These are phyloP conservation scores for Monosporascus sp. DNA, from an alignment of 2,329 filamentous ascomycete species.

Conservation along the genomic window DNA sequence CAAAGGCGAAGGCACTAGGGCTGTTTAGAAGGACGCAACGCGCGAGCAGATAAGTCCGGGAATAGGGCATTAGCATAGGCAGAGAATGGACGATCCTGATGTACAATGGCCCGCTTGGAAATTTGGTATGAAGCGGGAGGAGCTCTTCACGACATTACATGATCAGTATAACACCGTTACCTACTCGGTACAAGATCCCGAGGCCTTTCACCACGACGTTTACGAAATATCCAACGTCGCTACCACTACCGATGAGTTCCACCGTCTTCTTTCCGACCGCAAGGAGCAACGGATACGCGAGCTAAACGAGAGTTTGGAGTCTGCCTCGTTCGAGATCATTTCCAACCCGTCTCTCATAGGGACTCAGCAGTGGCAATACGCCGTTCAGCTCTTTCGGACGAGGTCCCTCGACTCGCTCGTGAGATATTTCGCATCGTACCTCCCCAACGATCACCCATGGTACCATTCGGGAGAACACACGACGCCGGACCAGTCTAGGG, in stretches of 20 bases:
- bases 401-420: conserved; percentile 55
- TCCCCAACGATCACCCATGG: conserved; percentile 45
- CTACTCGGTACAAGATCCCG: conserved; percentile 51
- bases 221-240: conserved; percentile 51
- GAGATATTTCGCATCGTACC: conserved; percentile 54
- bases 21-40: background rate
- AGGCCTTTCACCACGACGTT: conserved; percentile 57
- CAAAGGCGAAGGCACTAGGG: background rate
- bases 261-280: conserved; percentile 47
- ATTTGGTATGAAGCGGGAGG: conserved; percentile 55
- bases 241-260: conserved; percentile 46
- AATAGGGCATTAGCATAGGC: conserved; percentile 4
- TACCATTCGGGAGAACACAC: conserved; percentile 21
- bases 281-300: conserved; percentile 49
- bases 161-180: conserved; percentile 56
- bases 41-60: background rate
- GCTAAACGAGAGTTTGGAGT: conserved; percentile 50
- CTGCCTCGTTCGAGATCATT: conserved; percentile 55
- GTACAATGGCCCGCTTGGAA: conserved; percentile 56
- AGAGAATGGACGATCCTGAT: conserved; percentile 49
- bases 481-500: conserved; percentile 28
- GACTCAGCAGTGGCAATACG: conserved; percentile 53
- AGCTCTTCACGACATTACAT: conserved; percentile 52
- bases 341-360: conserved; percentile 54
- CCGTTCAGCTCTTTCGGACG: conserved; percentile 54